A percentile compares a stretch with the other conserved stretches of the same genome.
These are phyloP conservation scores for Mucor racemosus DNA, from an alignment of 371 early-diverging fungal genomes.

Conservation along the genomic window DNA sequence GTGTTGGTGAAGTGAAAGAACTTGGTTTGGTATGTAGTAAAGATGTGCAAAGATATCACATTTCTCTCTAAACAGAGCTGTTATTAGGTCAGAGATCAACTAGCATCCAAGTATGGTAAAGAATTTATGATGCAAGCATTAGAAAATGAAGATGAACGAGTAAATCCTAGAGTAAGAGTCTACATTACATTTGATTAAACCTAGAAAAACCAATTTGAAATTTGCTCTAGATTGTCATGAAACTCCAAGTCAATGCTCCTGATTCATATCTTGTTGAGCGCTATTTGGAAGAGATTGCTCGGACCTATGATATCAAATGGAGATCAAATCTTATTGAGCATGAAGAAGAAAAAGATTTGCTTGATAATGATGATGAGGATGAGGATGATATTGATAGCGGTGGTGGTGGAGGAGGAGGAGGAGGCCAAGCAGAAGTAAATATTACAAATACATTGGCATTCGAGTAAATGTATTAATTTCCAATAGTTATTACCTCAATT, in stretches of 20 bases:
- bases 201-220: too few relatives aligned
- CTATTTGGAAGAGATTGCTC: constrained; percentile 90
- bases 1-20: constrained; percentile 84
- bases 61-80: not conserved
- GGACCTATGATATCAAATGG: constrained; percentile 79
- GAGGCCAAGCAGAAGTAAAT: constrained; percentile 24
- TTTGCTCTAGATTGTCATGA: constrained; percentile 72
- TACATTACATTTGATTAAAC: not conserved
- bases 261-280: constrained; percentile 80
- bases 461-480: not conserved
- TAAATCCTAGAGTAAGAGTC: constrained; percentile 72
- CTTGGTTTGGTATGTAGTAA: constrained; percentile 57
- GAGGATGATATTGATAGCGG: constrained; percentile 7
- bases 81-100: constrained; percentile 70
- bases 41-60: not conserved
- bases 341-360: constrained; percentile 23
- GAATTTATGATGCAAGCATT: constrained; percentile 79
- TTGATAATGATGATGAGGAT: constrained; percentile 22
- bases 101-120: constrained; percentile 82
- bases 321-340: constrained; percentile 53
- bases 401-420: constrained; percentile 25
- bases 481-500: constrained; percentile 28
- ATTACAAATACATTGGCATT: not conserved
- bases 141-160: constrained; percentile 76
- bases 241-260: constrained; percentile 80